Base-by-base conservation (phyloP, 2,329 filamentous ascomycete species). In the Thielaviopsis musarum region DNA sequence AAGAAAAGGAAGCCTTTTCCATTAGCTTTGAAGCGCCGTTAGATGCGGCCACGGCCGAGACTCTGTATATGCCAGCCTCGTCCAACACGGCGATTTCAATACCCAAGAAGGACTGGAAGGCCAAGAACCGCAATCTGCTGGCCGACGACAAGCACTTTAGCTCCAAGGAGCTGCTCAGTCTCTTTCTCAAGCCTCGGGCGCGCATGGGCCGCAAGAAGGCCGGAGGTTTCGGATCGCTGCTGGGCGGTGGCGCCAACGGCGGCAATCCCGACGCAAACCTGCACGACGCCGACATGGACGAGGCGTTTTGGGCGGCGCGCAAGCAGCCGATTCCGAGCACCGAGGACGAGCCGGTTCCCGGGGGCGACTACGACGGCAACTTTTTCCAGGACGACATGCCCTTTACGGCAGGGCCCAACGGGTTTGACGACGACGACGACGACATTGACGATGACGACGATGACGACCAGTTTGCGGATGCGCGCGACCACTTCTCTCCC, bases 91-190 rank as follows among this genome's bases (percentile, higher is more conserved):
- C 83, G 48, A 95, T 97, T 65, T 88, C 83, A 54, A 70, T 98
- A 65, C 87, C 91, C 19, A 96, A 95, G 74, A 88, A 91, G 65
- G 90, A 97, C 70, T 94, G 91, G 89, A 93, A 88, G 70, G 93
- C 88, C 48, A 95, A 95, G 71, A 90, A 87, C 1, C 82, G 89
- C 55, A 95, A 98, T 68, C 78, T 98, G 2, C 81, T 98, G 4
- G 91, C 94, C 2, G 93, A 98, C 67, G 93, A 98, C 73, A 96
- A 96, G 71, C 91, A 97, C 69, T 97, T 98, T 75, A 95, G 91
- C 73, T 97, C 91, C 9, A 87, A 87, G 68, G 88, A 95, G 64
- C 77, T 98, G 0, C 76, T 97, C 6, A 87, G 83, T 56, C 79
- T 98, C 1, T 98, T 97, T 77, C 77, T 97, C 28, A 98, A 98